A percentile compares a stretch with the other conserved stretches of the same genome.
Conservation (phyloP, 441 rosid genomes). For the Gossypium davidsonii region DNA sequence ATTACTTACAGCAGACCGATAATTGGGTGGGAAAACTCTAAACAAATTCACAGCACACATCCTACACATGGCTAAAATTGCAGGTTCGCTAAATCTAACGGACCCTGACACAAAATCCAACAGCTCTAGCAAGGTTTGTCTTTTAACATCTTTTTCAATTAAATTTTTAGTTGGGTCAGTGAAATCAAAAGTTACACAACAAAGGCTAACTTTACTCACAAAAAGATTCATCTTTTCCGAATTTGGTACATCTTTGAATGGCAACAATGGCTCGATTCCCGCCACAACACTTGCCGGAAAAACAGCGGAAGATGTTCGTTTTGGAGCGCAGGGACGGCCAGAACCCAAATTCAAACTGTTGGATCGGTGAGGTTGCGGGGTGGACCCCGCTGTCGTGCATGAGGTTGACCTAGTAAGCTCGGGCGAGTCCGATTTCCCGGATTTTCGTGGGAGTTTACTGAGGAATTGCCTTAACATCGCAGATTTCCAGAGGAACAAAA, state of each 20-base stretch:
- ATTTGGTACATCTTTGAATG: slow-evolving; percentile 67
- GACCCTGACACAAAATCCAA: slow-evolving; percentile 70
- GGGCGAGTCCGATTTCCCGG: slow-evolving; percentile 45
- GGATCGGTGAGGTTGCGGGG: slow-evolving; percentile 33
- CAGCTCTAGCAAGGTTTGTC: slow-evolving; percentile 74
- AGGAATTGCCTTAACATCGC: slow-evolving; percentile 69
- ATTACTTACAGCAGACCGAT: slow-evolving; percentile 32
- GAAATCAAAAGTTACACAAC: slow-evolving; percentile 85
- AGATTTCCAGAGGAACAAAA: slow-evolving; percentile 3
- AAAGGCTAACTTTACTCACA: slow-evolving; percentile 82
- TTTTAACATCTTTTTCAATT: slow-evolving; percentile 71
- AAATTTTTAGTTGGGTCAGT: slow-evolving; percentile 62
- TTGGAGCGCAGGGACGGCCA: slow-evolving; percentile 45
- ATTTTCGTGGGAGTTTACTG: slow-evolving; percentile 62
- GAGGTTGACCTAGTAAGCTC: slow-evolving; percentile 42
- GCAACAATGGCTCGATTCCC: slow-evolving; percentile 76
- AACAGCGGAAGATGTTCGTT: slow-evolving; percentile 74
- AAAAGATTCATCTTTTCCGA: slow-evolving; percentile 72
- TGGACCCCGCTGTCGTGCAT: slow-evolving; percentile 13
- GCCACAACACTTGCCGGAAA: slow-evolving; percentile 80
- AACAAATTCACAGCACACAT: slow-evolving; percentile 87
- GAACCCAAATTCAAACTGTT: slow-evolving; percentile 28
- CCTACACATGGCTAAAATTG: slow-evolving; percentile 75
- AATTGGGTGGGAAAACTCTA: slow-evolving; percentile 67
- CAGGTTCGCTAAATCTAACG: slow-evolving; percentile 64